These are phyloP conservation scores for Phytophthora sansomeana DNA, from an alignment of 352 stramenopile genomes.

Conservation along the genomic window DNA sequence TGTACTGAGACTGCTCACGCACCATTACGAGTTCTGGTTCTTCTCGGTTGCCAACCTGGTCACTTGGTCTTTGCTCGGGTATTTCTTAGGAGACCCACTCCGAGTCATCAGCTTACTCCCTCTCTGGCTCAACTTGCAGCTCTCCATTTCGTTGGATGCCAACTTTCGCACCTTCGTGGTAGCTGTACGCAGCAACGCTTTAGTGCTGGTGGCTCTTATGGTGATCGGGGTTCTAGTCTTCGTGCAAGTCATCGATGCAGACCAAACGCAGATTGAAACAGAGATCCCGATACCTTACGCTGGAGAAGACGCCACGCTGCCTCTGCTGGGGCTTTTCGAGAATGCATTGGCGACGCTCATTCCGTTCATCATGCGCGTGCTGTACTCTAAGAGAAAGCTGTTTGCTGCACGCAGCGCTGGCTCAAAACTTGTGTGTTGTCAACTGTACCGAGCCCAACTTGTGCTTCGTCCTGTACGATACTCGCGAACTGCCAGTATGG, in stretches of 20 bases:
- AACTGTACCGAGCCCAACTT: constrained; percentile 42
- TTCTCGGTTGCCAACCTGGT: constrained; percentile 43
- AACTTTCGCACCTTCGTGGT: constrained; percentile 48
- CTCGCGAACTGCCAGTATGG: constrained; percentile 25
- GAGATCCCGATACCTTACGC: constrained; percentile 10
- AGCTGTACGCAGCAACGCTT: constrained; percentile 31
- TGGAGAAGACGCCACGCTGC: constrained; percentile 32
- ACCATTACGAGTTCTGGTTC: constrained; percentile 56
- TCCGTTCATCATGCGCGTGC: constrained; percentile 42
- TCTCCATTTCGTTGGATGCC: constrained; percentile 38
- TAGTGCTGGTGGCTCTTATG: constrained; percentile 24
- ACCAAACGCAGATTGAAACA: constrained; percentile 12
- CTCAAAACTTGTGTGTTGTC: constrained; percentile 44
- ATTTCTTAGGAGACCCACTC: constrained; percentile 36
- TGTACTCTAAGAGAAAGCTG: constrained; percentile 44
- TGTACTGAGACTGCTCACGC: constrained; percentile 33
- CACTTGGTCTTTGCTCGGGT: constrained; percentile 35
- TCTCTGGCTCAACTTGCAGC: constrained; percentile 32
- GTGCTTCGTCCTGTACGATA: constrained; percentile 28
- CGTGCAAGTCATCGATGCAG: constrained; percentile 35
- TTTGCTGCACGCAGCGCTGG: constrained; percentile 29
- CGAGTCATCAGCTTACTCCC: constrained; percentile 37
- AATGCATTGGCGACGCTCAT: constrained; percentile 50
- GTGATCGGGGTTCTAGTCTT: constrained; percentile 27
- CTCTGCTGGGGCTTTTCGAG: constrained; percentile 48